Conservation (phyloP, 495 filamentous ascomycete species). For the Durotheca rogersii region DNA sequence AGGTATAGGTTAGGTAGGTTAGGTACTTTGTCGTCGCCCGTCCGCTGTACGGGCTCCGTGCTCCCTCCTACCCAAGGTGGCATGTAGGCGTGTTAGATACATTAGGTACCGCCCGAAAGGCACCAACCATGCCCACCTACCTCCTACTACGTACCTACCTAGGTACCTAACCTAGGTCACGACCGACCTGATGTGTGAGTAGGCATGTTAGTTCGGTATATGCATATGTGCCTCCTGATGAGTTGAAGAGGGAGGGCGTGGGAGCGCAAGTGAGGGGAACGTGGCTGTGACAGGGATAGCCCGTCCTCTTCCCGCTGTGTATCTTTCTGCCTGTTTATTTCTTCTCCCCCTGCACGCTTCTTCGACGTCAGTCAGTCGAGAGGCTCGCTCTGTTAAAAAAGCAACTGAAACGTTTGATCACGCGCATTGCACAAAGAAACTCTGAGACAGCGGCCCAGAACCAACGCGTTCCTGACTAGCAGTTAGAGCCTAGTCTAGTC, state of each 20-base stretch:
- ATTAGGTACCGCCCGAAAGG: too few relatives aligned
- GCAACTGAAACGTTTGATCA: slow-evolving; percentile 1
- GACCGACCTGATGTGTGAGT: too few relatives aligned
- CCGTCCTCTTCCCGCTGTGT: slow-evolving; percentile 1
- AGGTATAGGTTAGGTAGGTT: too few relatives aligned
- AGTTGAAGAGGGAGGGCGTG: not conserved
- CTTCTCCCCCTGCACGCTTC: too few relatives aligned
- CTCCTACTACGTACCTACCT: slow-evolving; percentile 3
- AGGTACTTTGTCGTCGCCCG: too few relatives aligned
- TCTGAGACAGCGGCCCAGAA: slow-evolving; percentile 18
- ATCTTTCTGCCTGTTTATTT: too few relatives aligned
- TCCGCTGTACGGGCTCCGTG: too few relatives aligned
- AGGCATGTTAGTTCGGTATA: not conserved
- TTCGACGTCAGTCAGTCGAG: too few relatives aligned
- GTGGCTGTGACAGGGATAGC: slow-evolving; percentile 21
- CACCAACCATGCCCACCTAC: too few relatives aligned
- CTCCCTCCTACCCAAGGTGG: too few relatives aligned
- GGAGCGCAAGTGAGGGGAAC: slow-evolving; percentile 11
- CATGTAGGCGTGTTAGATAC: too few relatives aligned
- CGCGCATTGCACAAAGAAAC: not conserved
- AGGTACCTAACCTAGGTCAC: slow-evolving; percentile 6
- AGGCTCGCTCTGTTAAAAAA: too few relatives aligned
- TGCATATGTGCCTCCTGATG: not conserved
- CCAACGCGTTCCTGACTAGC: slow-evolving; percentile 22
- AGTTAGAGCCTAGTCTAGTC: slow-evolving; percentile 16